phyloP scores from a whole-genome alignment of 2,329 filamentous ascomycete genomes.

The Calonectria fujianensis region DNA sequence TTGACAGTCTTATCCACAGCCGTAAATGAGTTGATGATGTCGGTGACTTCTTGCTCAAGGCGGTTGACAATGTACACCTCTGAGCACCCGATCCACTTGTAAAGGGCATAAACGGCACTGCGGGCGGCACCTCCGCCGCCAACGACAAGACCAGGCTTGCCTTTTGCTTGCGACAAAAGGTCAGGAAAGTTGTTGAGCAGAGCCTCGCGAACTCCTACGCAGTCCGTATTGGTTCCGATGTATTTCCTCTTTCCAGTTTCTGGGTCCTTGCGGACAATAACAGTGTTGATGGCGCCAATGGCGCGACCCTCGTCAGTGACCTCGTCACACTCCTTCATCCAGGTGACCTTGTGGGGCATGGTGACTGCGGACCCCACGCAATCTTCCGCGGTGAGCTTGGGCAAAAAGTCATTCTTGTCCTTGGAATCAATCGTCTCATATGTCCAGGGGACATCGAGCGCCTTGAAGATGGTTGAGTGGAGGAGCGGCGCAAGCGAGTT shows the following conservation, averaged over 20 bases:
- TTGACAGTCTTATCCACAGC: background rate
- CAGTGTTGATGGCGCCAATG: slow-evolving; percentile 39
- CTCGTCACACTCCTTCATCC: slow-evolving; percentile 36
- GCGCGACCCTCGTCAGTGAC: slow-evolving; percentile 34
- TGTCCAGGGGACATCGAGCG: slow-evolving; percentile 34
- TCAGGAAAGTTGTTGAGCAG: slow-evolving; percentile 34
- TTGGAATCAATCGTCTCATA: slow-evolving; percentile 31
- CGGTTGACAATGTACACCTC: slow-evolving; percentile 37
- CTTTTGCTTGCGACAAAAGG: slow-evolving; percentile 5
- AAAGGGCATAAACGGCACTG: slow-evolving; percentile 30
- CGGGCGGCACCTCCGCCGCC: slow-evolving; percentile 36
- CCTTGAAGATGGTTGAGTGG: slow-evolving; percentile 36
- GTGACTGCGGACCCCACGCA: slow-evolving; percentile 36
- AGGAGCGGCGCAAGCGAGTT: slow-evolving; percentile 31
- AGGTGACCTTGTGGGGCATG: slow-evolving; percentile 39
- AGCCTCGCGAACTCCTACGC: slow-evolving; percentile 34
- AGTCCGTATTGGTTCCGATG: slow-evolving; percentile 39
- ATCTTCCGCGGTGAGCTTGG: slow-evolving; percentile 30
- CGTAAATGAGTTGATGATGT: slow-evolving; percentile 27
- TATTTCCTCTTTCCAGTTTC: slow-evolving; percentile 27
- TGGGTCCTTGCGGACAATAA: slow-evolving; percentile 23
- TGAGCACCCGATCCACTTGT: slow-evolving; percentile 35
- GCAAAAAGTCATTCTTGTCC: slow-evolving; percentile 37
- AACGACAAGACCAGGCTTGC: slow-evolving; percentile 31
- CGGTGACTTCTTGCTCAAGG: slow-evolving; percentile 25